Percentiles rank a stretch among this genome's conserved stretches.
These are phyloP conservation scores for Henckelia pumila DNA, from an alignment of 257 asterid species.

Conservation along the genomic window DNA sequence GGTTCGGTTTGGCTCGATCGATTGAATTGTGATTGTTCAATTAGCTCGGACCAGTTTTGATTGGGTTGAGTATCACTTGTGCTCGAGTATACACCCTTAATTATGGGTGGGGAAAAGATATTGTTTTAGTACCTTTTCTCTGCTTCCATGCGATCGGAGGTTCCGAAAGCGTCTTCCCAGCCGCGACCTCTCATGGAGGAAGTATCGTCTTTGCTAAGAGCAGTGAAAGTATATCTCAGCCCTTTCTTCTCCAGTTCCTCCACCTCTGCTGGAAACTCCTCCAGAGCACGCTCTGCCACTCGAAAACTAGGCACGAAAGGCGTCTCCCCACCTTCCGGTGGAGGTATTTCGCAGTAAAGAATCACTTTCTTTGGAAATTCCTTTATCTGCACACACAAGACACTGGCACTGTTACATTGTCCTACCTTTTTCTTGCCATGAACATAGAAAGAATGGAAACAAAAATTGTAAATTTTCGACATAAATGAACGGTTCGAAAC, in stretches of 20 bases:
- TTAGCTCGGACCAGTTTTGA: background rate
- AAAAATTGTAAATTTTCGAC: no score
- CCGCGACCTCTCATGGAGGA: conserved; percentile 87
- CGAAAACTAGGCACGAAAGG: conserved; percentile 81
- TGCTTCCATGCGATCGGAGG: conserved; percentile 68
- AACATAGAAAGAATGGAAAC: no score
- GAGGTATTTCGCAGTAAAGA: conserved; percentile 69
- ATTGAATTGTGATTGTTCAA: no score
- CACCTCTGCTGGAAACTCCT: conserved; percentile 72
- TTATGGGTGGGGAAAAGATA: no score
- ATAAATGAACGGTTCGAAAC: background rate
- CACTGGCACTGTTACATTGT: background rate
- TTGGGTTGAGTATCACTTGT: no score
- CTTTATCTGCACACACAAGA: conserved; percentile 40
- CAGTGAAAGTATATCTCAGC: conserved; percentile 61
- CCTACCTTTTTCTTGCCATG: background rate
- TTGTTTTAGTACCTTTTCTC: conserved; percentile 46
- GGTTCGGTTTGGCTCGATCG: no score
- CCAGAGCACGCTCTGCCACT: conserved; percentile 61
- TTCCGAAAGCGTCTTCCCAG: conserved; percentile 80
- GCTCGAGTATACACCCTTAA: background rate
- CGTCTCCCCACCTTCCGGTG: conserved; percentile 86
- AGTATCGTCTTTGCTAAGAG: conserved; percentile 55
- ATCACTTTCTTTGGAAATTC: conserved; percentile 74
- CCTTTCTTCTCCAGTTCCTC: conserved; percentile 72